Percentiles rank a stretch among this genome's conserved stretches.
phyloP scores from a whole-genome alignment of 768 basidiomycete genomes.

The Leucosporidium creatinivorum region DNA sequence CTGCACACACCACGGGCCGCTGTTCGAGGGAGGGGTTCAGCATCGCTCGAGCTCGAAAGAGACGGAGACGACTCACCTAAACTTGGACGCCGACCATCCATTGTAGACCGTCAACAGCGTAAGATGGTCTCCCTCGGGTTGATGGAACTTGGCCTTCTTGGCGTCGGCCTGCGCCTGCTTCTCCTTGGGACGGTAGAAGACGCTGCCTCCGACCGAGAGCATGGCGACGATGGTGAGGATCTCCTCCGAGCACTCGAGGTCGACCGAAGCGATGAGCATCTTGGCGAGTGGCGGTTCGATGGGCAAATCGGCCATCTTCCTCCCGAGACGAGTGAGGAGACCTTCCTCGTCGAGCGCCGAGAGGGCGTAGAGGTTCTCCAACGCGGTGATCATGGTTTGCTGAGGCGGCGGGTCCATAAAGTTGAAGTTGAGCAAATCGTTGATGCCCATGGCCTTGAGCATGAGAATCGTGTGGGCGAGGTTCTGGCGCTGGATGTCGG shows the following conservation, averaged over 20 bases:
- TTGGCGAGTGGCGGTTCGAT: constrained; percentile 94
- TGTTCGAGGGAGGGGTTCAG: neutral
- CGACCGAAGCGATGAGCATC: constrained; percentile 96
- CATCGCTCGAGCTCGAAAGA: neutral
- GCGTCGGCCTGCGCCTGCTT: constrained; percentile 99
- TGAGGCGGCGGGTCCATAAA: constrained; percentile 99
- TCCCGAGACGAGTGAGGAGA: constrained; percentile 79
- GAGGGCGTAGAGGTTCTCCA: constrained; percentile 88
- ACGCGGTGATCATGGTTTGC: constrained; percentile 89
- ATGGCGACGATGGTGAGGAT: constrained; percentile 95
- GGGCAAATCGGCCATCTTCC: constrained; percentile 98
- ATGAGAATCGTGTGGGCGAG: constrained; percentile 84
- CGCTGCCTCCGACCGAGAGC: constrained; percentile 81
- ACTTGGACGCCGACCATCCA: constrained; percentile 93
- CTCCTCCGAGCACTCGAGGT: constrained; percentile 95
- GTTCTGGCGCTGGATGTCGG: constrained; percentile 95
- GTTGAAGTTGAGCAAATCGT: constrained; percentile 93
- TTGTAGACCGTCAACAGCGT: constrained; percentile 93
- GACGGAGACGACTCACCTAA: constrained; percentile 45
- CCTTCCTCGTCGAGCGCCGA: constrained; percentile 97
- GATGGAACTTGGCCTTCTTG: constrained; percentile 99
- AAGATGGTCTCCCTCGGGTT: constrained; percentile 94
- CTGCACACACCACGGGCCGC: constrained; percentile 96
- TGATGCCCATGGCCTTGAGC: constrained; percentile 98
- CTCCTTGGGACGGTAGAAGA: constrained; percentile 99